phyloP scores from a whole-genome alignment of 306 rosid species.

The Rosa chinensis region DNA sequence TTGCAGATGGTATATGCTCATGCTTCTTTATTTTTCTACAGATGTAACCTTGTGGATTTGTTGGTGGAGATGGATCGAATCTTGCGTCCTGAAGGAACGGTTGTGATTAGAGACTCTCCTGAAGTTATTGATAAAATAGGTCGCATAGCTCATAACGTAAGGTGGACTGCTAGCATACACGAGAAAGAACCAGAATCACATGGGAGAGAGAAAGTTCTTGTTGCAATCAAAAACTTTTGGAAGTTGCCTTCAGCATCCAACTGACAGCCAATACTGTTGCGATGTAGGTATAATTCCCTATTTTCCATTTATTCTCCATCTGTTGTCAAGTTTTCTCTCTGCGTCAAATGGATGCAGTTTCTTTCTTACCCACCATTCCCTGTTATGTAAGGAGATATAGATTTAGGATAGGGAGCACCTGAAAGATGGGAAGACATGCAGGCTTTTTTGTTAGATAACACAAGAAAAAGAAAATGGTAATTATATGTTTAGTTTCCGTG shows the following conservation, averaged over 20 bases:
- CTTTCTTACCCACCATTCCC: constrained; percentile 36
- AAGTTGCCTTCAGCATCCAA: constrained; percentile 50
- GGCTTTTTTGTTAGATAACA: constrained; percentile 30
- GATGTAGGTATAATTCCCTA: constrained; percentile 42
- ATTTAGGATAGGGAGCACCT: constrained; percentile 35
- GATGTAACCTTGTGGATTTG: constrained; percentile 92
- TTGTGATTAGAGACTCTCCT: constrained; percentile 76
- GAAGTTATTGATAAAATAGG: constrained; percentile 75
- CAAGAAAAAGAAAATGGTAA: constrained; percentile 34
- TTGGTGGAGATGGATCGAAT: constrained; percentile 93
- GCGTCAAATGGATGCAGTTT: constrained; percentile 41
- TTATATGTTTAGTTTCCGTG: constrained; percentile 21
- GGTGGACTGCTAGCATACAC: constrained; percentile 64
- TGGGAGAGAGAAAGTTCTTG: constrained; percentile 73
- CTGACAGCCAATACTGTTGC: constrained; percentile 31
- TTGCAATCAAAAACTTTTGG: constrained; percentile 78
- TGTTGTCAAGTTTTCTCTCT: constrained; percentile 29
- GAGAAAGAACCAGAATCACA: constrained; percentile 75
- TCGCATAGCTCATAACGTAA: constrained; percentile 67
- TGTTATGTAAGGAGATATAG: constrained; percentile 37
- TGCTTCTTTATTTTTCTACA: constrained; percentile 29
- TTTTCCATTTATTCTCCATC: constrained; percentile 22
- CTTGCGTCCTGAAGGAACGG: constrained; percentile 86
- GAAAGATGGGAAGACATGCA: constrained; percentile 36
- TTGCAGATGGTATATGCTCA: not conserved